These are phyloP conservation scores for Apodospora peruviana DNA, from an alignment of 495 filamentous ascomycete genomes.

Conservation along the genomic window DNA sequence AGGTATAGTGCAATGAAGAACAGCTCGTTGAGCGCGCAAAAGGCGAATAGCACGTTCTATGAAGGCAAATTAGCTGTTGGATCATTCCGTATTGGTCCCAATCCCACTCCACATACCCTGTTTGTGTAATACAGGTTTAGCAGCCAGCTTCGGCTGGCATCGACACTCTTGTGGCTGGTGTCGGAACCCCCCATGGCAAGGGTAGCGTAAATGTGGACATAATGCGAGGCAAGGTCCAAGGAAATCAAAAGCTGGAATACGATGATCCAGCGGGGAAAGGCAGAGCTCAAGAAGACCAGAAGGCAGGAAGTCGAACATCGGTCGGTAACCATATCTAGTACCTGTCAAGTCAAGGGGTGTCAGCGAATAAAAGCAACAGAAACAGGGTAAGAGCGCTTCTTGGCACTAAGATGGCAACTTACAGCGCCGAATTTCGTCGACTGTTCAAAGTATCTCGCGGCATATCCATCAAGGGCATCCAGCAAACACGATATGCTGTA, in stretches of 20 bases:
- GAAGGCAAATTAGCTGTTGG: too few species aligned
- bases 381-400: too few species aligned
- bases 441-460: conserved; percentile 82
- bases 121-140: conserved; percentile 96
- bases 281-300: conserved; percentile 85
- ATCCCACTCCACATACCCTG: conserved; percentile 79
- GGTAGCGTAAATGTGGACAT: conserved; percentile 97
- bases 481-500: conserved; percentile 91
- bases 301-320: conserved; percentile 92
- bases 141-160: conserved; percentile 68
- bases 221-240: conserved; percentile 90
- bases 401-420: not conserved
- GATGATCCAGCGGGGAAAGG: conserved; percentile 87
- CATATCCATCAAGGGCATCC: conserved; percentile 88
- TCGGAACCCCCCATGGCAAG: conserved; percentile 70
- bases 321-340: conserved; percentile 89
- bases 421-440: conserved; percentile 93
- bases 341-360: conserved; percentile 20
- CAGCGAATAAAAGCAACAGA: conserved; percentile 48
- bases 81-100: too few species aligned
- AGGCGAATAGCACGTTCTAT: conserved; percentile 84
- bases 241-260: conserved; percentile 90
- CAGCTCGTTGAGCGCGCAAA: conserved; percentile 84
- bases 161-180: conserved; percentile 90
- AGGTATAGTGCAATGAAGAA: conserved; percentile 99